Evolutionary conservation across 2,329 filamentous ascomycete species (phyloP).

Genomic region (Periconia sp.): DNA sequence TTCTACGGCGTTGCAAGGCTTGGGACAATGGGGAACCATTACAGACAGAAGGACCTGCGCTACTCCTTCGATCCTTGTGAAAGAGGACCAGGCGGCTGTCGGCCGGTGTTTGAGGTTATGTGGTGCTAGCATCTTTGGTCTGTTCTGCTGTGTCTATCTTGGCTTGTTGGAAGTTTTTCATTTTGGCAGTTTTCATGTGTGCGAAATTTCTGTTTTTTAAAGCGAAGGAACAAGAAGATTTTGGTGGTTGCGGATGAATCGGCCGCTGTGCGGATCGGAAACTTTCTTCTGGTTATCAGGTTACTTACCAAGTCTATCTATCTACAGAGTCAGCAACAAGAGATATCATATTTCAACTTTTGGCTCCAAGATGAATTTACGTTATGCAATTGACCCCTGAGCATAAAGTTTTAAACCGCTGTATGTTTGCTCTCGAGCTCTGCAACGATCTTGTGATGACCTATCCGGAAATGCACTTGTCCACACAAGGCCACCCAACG

Average conservation of each 20-base stretch:
- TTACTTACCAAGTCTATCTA: constrained; percentile 26
- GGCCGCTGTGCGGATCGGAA: constrained; percentile 43
- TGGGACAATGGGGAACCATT: constrained; percentile 22
- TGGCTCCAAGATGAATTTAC: too few species aligned
- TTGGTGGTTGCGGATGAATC: constrained; percentile 22
- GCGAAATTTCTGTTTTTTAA: too few species aligned
- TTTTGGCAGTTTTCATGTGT: constrained; percentile 11
- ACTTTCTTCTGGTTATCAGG: constrained; percentile 21
- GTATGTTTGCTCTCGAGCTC: too few species aligned
- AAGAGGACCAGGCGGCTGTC: constrained; percentile 13
- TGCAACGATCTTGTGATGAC: too few species aligned
- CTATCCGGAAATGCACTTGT: too few species aligned
- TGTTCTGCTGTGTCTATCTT: constrained; percentile 16
- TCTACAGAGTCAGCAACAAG: constrained; percentile 34
- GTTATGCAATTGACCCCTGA: too few species aligned
- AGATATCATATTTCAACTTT: constrained; percentile 18
- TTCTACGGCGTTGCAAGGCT: constrained; percentile 41
- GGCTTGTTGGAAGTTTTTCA: constrained; percentile 9
- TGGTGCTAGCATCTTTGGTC: constrained; percentile 22
- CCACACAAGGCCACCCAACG: too few species aligned
- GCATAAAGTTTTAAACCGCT: too few species aligned
- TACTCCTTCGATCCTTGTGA: constrained; percentile 11
- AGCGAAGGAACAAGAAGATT: constrained; percentile 4
- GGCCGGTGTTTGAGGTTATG: constrained; percentile 29
- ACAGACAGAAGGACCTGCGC: constrained; percentile 36